Base-by-base conservation (phyloP, 1,139 yeast genomes). In the Hanseniaspora sp. region DNA sequence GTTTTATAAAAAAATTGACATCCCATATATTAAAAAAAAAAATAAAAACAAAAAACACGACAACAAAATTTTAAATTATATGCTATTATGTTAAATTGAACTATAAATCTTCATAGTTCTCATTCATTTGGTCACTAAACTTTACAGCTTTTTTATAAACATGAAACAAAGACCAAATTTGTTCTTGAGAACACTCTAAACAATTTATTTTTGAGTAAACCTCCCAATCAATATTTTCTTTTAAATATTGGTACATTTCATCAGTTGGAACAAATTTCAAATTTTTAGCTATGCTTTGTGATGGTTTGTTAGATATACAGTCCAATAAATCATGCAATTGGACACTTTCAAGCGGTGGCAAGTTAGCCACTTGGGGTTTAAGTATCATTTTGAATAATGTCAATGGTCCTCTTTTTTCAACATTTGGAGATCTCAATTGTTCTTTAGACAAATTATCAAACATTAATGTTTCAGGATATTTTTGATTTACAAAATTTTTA, bases 81-180 rank as follows among this genome's bases (percentile, higher is more conserved):
- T 23, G 23, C 3, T 33, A 33, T 33, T 9, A 12, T 9, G 5
- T 33, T 33, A 33, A 9, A 3, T 33, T 33, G 3, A 13, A 30
- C 12, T 47, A 41, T 9, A 47, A 9, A 15, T 48, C 41, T 9
- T 48, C 46, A n/a, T 48, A 40, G 8, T 11, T 30, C 11, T 40
- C n/a, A n/a, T 40, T 33, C 40, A 43, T 28, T 37, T 48, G 17
- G 8, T 13, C 7, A n/a, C 34, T 40, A 5, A 35, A 33, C 12
- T 33, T 37, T 11, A 11, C 29, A 28, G 38, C 23, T 31, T 29
- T 28, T 30, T 43, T 38, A 31, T 43, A 49, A 13, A 49, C 15
- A 11, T 49, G 44, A 49, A 37, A 49, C n/a, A 49, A 34, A n/a
- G n/a, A 9, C 18, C 17, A 45, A 2, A 45, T n/a, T 17, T 45